Base-by-base conservation (phyloP, 352 stramenopile genomes). In the Pythium grandisporangium region DNA sequence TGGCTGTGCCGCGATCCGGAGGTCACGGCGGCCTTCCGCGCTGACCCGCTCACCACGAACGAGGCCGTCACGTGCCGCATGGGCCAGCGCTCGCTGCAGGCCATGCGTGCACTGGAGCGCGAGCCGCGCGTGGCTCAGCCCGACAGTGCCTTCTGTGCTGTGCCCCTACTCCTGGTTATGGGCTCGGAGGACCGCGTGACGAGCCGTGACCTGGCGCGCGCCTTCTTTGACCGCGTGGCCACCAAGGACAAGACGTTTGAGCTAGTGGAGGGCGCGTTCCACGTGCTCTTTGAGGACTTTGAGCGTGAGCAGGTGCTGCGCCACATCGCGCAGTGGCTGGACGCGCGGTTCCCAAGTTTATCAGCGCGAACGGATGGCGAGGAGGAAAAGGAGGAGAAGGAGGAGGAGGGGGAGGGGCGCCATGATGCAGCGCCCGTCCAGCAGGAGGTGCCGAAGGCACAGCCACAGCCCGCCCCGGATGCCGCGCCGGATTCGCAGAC, bases 281-380 rank as follows among this genome's bases (percentile, higher is more conserved):
- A 88, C 21, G 60, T 61, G 23, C 48, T 85, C 4, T 83, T 71
- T 45, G 65, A 85, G 29, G 75, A 88, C 42, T 63, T 63, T 2
- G 68, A 85, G 38, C 63, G 66, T 13, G 62, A 81, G 12, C 38
- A 58, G 2, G 71, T 83, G n/a, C 45, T 82, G 17, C 40, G 58
- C 4, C 50, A 58, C 24, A 36, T 79, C 11, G 45, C 40, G 32
- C 35, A 48, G 24, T 89, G 75, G 75, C 57, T 88, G 13, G 41
- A 70, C 19, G 19, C 42, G 10, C 46, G 59, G n/a, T n/a, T n/a
- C n/a, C n/a, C n/a, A n/a, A n/a, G n/a, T n/a, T n/a, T n/a, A n/a
- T n/a, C n/a, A n/a, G n/a, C n/a, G n/a, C n/a, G n/a, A n/a, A n/a
- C n/a, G n/a, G n/a, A n/a, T n/a, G n/a, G n/a, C n/a, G n/a, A n/a